phyloP scores from a whole-genome alignment of 2,329 filamentous ascomycete genomes.

The Pleurostoma richardsiae region DNA sequence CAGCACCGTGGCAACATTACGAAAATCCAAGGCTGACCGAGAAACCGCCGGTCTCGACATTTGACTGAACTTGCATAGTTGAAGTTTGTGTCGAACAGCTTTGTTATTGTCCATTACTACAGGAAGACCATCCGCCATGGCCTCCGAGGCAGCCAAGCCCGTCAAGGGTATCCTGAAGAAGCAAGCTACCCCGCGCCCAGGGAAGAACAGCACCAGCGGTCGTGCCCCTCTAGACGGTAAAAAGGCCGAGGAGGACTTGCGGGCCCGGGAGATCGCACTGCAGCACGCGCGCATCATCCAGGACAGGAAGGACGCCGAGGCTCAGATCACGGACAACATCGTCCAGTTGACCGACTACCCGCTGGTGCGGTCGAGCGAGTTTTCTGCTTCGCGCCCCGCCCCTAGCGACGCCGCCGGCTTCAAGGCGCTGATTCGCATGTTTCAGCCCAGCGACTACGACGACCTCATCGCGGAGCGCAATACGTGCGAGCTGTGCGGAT shows the following conservation, averaged over 20 bases:
- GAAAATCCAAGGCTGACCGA: too few species aligned
- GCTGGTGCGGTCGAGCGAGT: conserved; percentile 19
- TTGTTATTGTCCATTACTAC: too few species aligned
- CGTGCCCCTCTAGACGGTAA: conserved; percentile 36
- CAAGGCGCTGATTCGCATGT: conserved; percentile 61
- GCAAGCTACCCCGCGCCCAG: conserved; percentile 18
- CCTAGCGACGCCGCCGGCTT: conserved; percentile 60
- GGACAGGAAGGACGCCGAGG: conserved; percentile 73
- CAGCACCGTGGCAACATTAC: too few species aligned
- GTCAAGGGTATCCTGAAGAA: conserved; percentile 61
- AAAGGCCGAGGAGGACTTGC: conserved; percentile 21
- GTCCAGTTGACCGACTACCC: conserved; percentile 65
- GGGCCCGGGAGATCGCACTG: conserved; percentile 61
- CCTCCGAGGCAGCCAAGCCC: conserved; percentile 25
- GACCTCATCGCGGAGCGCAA: conserved; percentile 86
- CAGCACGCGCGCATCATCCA: conserved; percentile 81
- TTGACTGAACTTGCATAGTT: too few species aligned
- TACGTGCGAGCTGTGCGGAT: conserved; percentile 76
- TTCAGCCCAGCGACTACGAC: conserved; percentile 87
- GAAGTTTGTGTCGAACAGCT: too few species aligned
- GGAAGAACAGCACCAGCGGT: conserved; percentile 21
- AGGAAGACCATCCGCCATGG: conserved; percentile 35
- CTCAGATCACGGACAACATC: conserved; percentile 66
- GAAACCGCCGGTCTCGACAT: too few species aligned
- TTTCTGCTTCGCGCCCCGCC: conserved; percentile 43